Evolutionary conservation across 768 basidiomycete species (phyloP), one percentile per base, ranked within the genome.

Genomic region (Collybia sordida): DNA sequence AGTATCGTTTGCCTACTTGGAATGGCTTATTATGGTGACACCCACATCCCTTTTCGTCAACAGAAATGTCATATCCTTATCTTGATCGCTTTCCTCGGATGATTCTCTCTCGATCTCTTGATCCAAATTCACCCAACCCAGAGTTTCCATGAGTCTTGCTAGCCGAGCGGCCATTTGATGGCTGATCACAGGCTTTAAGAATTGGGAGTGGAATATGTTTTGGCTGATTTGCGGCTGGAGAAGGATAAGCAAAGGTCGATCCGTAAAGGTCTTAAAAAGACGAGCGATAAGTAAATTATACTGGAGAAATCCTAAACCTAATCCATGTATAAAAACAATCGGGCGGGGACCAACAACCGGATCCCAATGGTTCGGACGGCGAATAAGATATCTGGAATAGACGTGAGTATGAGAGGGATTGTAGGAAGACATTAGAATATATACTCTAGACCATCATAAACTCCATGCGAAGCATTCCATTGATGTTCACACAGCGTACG

Each of bases 151-250:
- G 27, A 93, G 69, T 21, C 64, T 68, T 8, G 79, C 82, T 19
- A 97, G 63, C 24, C 73, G 69, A 19, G 73, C 59, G 2, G 84
- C 79, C 53, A 82, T 81, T 56, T 88, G 79, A 44, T 74, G 68
- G 34, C 85, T 77, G n/a, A 68, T 74, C 67, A 85, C 81, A 0
- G 95, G 94, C 27, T 75, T 66, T 37, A 97, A 71, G 68, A 85
- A 93, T 3, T 72, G 68, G 0, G 80, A 75, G 59, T 93, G 86
- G 64, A 96, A 90, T 59, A 97, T 77, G 50, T 87, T 75, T 67
- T 95, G 93, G 57, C 88, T 89, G 59, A 94, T 83, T 58, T 93
- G 88, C 0, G 92, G 92, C 56, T 95, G 92, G 4, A 97, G 66
- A 4, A 71, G 70, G 7, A 97, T 72, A 28, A 97, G 68, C 47